Evolutionary conservation across 306 rosid genomes (phyloP).

Genomic region (Prunus kanzakura): DNA sequence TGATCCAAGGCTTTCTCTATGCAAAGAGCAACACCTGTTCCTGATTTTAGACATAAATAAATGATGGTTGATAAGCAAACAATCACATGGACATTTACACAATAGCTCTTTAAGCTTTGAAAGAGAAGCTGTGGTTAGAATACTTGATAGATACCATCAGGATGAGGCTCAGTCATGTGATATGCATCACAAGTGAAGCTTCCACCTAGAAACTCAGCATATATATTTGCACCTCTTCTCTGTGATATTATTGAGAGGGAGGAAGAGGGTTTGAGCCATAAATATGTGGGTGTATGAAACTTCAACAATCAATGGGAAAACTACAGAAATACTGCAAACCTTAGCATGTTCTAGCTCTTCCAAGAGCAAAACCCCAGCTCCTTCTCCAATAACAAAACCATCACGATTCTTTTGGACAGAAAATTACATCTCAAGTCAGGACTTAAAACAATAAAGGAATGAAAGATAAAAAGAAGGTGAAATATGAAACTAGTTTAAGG

Average conservation of each 20-base stretch:
- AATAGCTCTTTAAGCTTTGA: background rate
- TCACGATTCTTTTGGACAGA: constrained; percentile 55
- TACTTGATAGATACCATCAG: constrained; percentile 49
- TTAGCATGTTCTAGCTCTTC: constrained; percentile 86
- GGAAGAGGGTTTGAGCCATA: background rate
- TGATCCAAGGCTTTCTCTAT: constrained; percentile 67
- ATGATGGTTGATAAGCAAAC: background rate
- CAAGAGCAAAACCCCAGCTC: constrained; percentile 78
- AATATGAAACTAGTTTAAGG: background rate
- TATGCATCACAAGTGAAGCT: constrained; percentile 67
- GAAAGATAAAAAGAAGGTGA: background rate
- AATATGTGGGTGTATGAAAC: background rate
- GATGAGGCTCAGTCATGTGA: constrained; percentile 61
- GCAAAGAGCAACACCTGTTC: constrained; percentile 59
- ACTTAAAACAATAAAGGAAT: background rate
- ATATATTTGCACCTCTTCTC: constrained; percentile 74
- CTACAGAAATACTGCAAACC: constrained; percentile 35
- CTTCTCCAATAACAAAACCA: constrained; percentile 87
- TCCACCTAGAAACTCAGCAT: constrained; percentile 81
- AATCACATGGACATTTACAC: background rate
- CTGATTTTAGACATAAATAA: constrained; percentile 26
- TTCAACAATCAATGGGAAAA: background rate
- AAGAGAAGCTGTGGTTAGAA: background rate
- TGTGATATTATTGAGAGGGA: constrained; percentile 24
- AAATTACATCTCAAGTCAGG: background rate